Evolutionary conservation across 2,329 filamentous ascomycete genomes (phyloP).

Genomic region (Sclerotinia subarctica): DNA sequence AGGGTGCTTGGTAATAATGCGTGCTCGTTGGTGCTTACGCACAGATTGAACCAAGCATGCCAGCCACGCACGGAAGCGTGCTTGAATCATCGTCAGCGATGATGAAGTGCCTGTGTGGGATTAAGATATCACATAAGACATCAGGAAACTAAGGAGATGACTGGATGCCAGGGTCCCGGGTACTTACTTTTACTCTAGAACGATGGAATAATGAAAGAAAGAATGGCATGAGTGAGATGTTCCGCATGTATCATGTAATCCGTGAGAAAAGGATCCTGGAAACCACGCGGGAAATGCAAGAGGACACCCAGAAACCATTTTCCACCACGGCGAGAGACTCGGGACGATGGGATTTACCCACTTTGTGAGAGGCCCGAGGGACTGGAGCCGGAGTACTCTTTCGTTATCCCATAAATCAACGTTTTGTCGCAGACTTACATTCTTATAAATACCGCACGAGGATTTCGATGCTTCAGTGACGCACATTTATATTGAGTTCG

Average conservation of each 20-base stretch:
- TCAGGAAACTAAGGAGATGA: neutral
- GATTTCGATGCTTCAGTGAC: neutral
- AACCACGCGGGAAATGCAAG: constrained; percentile 17
- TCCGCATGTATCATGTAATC: constrained; percentile 18
- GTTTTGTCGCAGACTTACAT: neutral
- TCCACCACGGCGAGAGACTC: constrained; percentile 1
- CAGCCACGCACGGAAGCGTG: constrained; percentile 6
- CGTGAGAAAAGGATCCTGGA: constrained; percentile 12
- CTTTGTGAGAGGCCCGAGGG: no score
- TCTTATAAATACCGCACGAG: neutral
- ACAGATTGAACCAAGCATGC: neutral
- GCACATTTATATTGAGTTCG: neutral
- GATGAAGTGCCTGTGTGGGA: constrained; percentile 1
- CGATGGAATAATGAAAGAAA: neutral
- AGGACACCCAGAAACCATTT: neutral
- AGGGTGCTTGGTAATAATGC: neutral
- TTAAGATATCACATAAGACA: constrained; percentile 21
- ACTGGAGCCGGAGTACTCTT: neutral
- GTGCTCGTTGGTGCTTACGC: constrained; percentile 6
- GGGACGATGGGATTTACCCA: constrained; percentile 1
- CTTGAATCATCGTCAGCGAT: constrained; percentile 1
- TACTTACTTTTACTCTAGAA: constrained; percentile 5
- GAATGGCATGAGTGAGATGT: constrained; percentile 16
- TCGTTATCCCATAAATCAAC: neutral
- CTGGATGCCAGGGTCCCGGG: constrained; percentile 5